These are phyloP conservation scores for Colletotrichum sp. DNA, from an alignment of 2,329 filamentous ascomycete species.

Conservation along the genomic window DNA sequence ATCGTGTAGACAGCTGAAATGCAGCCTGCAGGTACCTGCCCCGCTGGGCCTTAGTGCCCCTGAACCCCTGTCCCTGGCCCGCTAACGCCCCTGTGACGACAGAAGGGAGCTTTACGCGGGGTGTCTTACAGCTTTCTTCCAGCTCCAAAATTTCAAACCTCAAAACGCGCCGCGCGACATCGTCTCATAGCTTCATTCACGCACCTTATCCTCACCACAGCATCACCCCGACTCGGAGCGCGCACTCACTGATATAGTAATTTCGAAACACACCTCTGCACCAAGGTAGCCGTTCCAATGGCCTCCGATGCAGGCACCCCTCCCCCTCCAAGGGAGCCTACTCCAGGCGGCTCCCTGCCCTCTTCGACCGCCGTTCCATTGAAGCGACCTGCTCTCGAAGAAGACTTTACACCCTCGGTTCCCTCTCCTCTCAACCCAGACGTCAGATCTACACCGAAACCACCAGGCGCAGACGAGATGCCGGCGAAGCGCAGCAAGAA, in stretches of 20 bases:
- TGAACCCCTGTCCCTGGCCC: slow-evolving; percentile 2
- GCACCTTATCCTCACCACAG: neutral
- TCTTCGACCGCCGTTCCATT: slow-evolving; percentile 60
- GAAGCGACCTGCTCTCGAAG: slow-evolving; percentile 67
- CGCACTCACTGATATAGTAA: neutral
- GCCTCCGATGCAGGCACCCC: slow-evolving; percentile 41
- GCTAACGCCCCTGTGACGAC: neutral
- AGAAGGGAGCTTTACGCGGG: slow-evolving; percentile 12
- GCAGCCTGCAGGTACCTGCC: neutral
- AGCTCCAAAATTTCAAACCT: slow-evolving; percentile 11
- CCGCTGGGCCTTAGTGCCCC: neutral
- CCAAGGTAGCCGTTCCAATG: slow-evolving; percentile 26
- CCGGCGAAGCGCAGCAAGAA: slow-evolving; percentile 60
- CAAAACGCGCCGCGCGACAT: slow-evolving; percentile 1
- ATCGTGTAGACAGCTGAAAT: neutral
- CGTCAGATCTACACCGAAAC: slow-evolving; percentile 44
- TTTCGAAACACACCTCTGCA: neutral
- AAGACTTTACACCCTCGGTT: slow-evolving; percentile 72
- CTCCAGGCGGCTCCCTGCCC: slow-evolving; percentile 38
- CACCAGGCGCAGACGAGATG: slow-evolving; percentile 36
- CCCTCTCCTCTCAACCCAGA: slow-evolving; percentile 79
- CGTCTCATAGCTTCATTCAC: neutral
- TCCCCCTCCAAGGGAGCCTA: slow-evolving; percentile 47
- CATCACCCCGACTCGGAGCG: neutral
- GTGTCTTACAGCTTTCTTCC: slow-evolving; percentile 1